Base-by-base conservation (phyloP, 192 early-diverging fungal species). In the Kickxella alabastrina region DNA sequence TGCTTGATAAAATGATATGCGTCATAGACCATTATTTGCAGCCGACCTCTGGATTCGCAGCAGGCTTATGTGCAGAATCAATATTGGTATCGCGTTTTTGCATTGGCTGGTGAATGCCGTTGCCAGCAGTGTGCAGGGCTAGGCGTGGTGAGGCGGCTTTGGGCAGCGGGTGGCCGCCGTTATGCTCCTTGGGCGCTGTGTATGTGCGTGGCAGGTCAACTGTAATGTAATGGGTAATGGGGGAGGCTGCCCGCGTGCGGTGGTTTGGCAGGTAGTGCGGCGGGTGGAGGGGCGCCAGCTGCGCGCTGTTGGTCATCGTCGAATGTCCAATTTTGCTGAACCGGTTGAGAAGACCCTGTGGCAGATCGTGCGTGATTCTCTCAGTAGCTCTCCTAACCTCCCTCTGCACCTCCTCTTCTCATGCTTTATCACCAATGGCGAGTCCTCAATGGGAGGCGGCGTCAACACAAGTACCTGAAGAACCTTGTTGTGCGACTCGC, bases 1-100 rank as follows among this genome's bases (percentile, higher is more conserved):
- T 75, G 72, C 60, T 75, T 75, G 35, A 75, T 54, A 55, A 75
- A 75, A 43, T 62, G 43, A 39, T 75, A 63, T 7, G 72, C 72
- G 38, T 75, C 65, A 34, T 75, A 75, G 6, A 75, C 59, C 72
- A 75, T 75, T 9, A 74, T 43, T 10, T 62, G 62, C 46, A 74
- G 63, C 23, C 50, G 50, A 13, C 8, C 10, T 18, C 18, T 36
- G 31, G 49, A 25, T 26, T 18, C 40, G 10, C n/a, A 0, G 22
- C 7, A 12, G 10, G 14, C 26, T 3, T 35, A 26, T 29, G 28
- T 12, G 37, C n/a, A n/a, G n/a, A n/a, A n/a, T n/a, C n/a, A n/a
- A n/a, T n/a, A n/a, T n/a, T n/a, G n/a, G n/a, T n/a, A n/a, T n/a
- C n/a, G n/a, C n/a, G n/a, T n/a, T n/a, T n/a, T n/a, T n/a, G n/a